A percentile compares a stretch with the other conserved stretches of the same genome.
Conservation (phyloP, 768 basidiomycete genomes). For the Termitomyces sp. region DNA sequence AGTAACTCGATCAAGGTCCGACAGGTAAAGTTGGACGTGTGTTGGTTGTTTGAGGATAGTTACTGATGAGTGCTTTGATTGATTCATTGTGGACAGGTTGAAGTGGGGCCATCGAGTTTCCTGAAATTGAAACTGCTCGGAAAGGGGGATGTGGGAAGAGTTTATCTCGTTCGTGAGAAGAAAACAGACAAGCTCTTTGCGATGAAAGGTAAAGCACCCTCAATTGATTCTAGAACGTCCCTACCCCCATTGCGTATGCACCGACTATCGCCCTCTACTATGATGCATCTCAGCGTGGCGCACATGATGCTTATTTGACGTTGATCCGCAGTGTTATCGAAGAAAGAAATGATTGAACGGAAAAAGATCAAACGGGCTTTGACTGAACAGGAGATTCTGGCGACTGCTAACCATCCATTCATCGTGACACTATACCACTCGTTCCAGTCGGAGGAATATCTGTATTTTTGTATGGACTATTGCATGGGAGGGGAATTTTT, state of each 20-base stretch:
- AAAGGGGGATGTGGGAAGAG: conserved; percentile 97
- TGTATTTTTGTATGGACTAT: conserved; percentile 99
- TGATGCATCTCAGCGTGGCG: conserved; percentile 24
- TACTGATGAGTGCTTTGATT: conserved; percentile 4
- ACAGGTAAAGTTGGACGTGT: conserved; percentile 47
- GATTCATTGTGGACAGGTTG: conserved; percentile 50
- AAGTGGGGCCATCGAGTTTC: conserved; percentile 92
- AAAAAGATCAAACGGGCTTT: conserved; percentile 99
- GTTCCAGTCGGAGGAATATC: conserved; percentile 96
- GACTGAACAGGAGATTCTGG: conserved; percentile 98
- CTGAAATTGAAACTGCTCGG: conserved; percentile 97
- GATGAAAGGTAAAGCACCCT: conserved; percentile 87
- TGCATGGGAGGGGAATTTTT: conserved; percentile 99
- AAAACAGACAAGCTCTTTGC: conserved; percentile 94
- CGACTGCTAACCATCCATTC: conserved; percentile 98
- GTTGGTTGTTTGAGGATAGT: conserved; percentile 5
- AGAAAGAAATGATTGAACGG: conserved; percentile 99
- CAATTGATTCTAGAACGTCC: conserved; percentile 17
- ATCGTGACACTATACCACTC: conserved; percentile 99
- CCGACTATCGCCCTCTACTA: not conserved
- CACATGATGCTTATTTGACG: conserved; percentile 27
- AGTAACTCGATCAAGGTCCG: conserved; percentile 96
- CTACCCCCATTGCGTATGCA: conserved; percentile 13
- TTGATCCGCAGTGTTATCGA: conserved; percentile 78
- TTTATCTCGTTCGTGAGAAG: conserved; percentile 98